Evolutionary conservation across 2,329 filamentous ascomycete species (phyloP).

Genomic region (Hortaea sp.): DNA sequence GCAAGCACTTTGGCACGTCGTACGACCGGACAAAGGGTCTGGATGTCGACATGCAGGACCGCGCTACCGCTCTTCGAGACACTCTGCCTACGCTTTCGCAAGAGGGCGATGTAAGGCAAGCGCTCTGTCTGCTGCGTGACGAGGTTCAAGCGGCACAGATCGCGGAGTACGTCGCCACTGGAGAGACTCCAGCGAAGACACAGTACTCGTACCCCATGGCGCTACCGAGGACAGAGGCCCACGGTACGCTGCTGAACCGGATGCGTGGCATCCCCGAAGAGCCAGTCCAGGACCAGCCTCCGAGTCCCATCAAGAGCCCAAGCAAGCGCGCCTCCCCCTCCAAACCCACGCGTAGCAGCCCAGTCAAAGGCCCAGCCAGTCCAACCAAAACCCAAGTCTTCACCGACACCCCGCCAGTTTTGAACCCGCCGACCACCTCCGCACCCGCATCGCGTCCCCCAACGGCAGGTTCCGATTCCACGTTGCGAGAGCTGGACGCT

Average conservation of each 20-base stretch:
- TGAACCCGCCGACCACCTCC: conserved; percentile 10
- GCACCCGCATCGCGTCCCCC: conserved; percentile 16
- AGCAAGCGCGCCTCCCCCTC: conserved; percentile 23
- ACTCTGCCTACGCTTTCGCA: conserved; percentile 51
- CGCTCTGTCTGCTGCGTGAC: conserved; percentile 60
- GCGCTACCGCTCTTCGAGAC: conserved; percentile 48
- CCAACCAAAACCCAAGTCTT: conserved; percentile 25
- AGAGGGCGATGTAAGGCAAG: conserved; percentile 51
- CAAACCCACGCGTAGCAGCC: conserved; percentile 15
- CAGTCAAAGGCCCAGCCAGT: conserved; percentile 18
- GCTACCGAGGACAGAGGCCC: conserved; percentile 64
- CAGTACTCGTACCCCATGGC: conserved; percentile 71
- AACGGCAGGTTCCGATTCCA: conserved; percentile 19
- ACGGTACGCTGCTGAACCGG: conserved; percentile 47
- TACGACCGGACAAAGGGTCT: conserved; percentile 59
- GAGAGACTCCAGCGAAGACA: conserved; percentile 71
- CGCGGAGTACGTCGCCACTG: conserved; percentile 74
- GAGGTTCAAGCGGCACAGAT: conserved; percentile 56
- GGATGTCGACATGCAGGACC: conserved; percentile 55
- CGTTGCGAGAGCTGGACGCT: conserved; percentile 40
- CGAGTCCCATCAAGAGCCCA: conserved; percentile 16
- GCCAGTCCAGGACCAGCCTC: conserved; percentile 6
- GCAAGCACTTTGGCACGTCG: conserved; percentile 58
- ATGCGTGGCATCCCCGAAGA: conserved; percentile 31
- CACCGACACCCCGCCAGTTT: conserved; percentile 21